Evolutionary conservation across 2,329 filamentous ascomycete species (phyloP).

Genomic region (Talaromyces rugulosus): DNA sequence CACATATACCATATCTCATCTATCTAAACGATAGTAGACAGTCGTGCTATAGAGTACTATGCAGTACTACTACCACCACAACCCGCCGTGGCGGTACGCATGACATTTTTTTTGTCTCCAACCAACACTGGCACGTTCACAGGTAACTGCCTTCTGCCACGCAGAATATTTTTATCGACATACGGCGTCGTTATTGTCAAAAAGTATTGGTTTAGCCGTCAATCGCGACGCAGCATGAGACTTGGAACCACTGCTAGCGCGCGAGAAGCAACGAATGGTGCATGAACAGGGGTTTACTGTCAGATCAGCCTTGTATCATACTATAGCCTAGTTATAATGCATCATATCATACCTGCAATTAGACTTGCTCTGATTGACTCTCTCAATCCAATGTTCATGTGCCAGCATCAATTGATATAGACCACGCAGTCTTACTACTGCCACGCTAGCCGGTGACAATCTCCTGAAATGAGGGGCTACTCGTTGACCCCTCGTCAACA

Average conservation of each 20-base stretch:
- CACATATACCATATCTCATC: neutral
- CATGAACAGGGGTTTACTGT: neutral
- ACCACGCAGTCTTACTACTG: too few species aligned
- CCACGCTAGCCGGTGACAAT: too few species aligned
- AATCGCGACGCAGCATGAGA: neutral
- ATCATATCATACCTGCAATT: neutral
- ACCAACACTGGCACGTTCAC: conserved; percentile 4
- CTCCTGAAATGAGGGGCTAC: neutral
- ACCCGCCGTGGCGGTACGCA: too few species aligned
- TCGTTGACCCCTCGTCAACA: too few species aligned
- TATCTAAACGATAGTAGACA: neutral
- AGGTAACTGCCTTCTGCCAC: conserved; percentile 6
- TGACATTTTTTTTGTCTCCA: too few species aligned
- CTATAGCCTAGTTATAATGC: neutral
- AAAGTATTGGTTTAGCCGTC: neutral
- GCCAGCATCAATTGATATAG: too few species aligned
- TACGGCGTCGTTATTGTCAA: neutral
- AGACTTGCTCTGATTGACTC: neutral
- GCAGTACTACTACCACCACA: too few species aligned
- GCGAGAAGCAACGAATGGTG: neutral
- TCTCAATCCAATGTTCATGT: too few species aligned
- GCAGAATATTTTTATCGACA: conserved; percentile 9
- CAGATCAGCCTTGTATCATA: neutral
- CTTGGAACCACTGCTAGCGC: neutral
- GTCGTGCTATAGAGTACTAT: neutral